Conservation (phyloP, 2,329 filamentous ascomycete genomes). For the Phoma sp. region DNA sequence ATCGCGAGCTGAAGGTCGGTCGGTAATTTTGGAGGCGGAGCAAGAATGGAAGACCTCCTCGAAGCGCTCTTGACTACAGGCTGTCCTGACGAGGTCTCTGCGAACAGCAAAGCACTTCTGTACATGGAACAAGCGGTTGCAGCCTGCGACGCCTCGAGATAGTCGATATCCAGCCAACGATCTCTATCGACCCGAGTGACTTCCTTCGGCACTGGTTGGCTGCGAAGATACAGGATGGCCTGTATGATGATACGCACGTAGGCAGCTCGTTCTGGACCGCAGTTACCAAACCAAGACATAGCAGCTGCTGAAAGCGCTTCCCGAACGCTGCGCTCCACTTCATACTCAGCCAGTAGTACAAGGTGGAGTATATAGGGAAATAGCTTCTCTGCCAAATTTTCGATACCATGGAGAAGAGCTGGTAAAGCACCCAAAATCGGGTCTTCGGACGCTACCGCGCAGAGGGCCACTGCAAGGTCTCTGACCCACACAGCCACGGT, state of each 20-base stretch:
- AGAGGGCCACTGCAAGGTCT: slow-evolving; percentile 65
- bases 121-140: slow-evolving; percentile 82
- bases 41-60: slow-evolving; percentile 66
- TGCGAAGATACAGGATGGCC: slow-evolving; percentile 85
- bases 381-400: slow-evolving; percentile 72
- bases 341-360: slow-evolving; percentile 72
- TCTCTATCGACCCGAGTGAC: slow-evolving; percentile 77
- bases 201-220: slow-evolving; percentile 77
- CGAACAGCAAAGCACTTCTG: slow-evolving; percentile 83
- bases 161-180: slow-evolving; percentile 86
- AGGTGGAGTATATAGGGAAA: slow-evolving; percentile 88
- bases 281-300: slow-evolving; percentile 66
- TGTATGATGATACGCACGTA: slow-evolving; percentile 78
- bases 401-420: slow-evolving; percentile 69
- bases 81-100: slow-evolving; percentile 73
- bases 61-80: slow-evolving; percentile 56
- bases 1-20: slow-evolving; percentile 77
- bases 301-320: slow-evolving; percentile 67
- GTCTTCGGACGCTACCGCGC: slow-evolving; percentile 59
- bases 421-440: slow-evolving; percentile 73
- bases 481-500: slow-evolving; percentile 63
- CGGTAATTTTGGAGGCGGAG: slow-evolving; percentile 57
- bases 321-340: slow-evolving; percentile 65
- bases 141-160: slow-evolving; percentile 70
- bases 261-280: slow-evolving; percentile 57